Evolutionary conservation across 768 basidiomycete species (phyloP).

Genomic region (Obba rivulosa): DNA sequence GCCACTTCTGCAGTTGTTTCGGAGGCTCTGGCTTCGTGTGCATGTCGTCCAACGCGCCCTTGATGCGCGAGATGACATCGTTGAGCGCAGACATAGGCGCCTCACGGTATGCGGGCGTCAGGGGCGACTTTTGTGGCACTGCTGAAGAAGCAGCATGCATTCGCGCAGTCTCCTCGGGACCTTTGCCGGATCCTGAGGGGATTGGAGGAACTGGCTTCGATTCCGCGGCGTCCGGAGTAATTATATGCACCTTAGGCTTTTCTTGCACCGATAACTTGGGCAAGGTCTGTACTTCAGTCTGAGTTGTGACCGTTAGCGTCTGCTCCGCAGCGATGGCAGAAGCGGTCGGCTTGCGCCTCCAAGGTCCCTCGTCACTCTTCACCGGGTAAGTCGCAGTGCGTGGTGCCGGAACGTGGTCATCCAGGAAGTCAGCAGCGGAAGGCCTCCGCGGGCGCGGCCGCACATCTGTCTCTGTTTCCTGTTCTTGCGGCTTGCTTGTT

Average conservation of each 20-base stretch:
- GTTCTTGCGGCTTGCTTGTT: constrained; percentile 19
- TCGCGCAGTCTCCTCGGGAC: background rate
- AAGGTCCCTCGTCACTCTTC: constrained; percentile 35
- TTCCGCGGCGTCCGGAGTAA: constrained; percentile 5
- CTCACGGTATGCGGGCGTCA: constrained; percentile 35
- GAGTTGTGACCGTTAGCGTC: too few relatives aligned
- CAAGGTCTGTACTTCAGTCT: background rate
- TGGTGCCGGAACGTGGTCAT: constrained; percentile 30
- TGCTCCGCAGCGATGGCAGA: too few relatives aligned
- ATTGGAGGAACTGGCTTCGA: background rate
- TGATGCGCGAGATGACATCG: constrained; percentile 83
- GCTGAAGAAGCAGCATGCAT: background rate
- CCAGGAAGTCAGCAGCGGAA: constrained; percentile 70
- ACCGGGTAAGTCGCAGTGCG: constrained; percentile 14
- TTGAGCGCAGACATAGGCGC: constrained; percentile 69
- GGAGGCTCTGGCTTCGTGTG: constrained; percentile 37
- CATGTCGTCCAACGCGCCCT: constrained; percentile 70
- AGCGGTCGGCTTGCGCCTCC: constrained; percentile 32
- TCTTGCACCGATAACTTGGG: background rate
- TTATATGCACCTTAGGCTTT: constrained; percentile 1
- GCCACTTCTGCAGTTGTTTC: constrained; percentile 22
- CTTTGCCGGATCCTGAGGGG: too few relatives aligned
- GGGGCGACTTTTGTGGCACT: constrained; percentile 16
- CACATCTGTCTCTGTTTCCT: constrained; percentile 16
- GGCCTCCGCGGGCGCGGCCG: constrained; percentile 37